Evolutionary conservation across 164 flowering plant species (phyloP).

Genomic region (Liriodendron chinense): DNA sequence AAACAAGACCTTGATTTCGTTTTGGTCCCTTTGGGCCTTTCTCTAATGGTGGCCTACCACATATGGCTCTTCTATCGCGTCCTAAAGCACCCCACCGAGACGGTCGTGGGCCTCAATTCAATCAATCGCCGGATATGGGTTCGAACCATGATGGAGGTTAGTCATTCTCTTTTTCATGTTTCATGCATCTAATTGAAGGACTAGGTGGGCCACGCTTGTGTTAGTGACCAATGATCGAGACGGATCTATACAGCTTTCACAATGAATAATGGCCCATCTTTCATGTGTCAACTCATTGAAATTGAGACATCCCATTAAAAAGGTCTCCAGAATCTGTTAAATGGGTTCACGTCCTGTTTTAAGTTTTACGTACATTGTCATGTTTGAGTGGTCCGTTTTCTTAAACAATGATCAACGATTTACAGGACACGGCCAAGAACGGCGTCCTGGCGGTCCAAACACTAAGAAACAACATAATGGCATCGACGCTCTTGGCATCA

Average conservation of each 20-base stretch:
- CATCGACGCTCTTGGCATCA: conserved; percentile 25
- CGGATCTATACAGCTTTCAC: not conserved
- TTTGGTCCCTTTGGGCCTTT: conserved; percentile 15
- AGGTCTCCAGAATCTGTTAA: no score
- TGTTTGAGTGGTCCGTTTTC: not conserved
- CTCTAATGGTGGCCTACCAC: conserved; percentile 17
- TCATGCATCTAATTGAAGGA: no score
- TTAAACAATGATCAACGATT: not conserved
- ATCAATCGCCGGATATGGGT: conserved; percentile 21
- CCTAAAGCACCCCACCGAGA: conserved; percentile 14
- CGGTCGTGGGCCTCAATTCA: conserved; percentile 23
- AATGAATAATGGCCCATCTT: not conserved
- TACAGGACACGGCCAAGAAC: conserved; percentile 60
- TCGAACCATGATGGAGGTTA: conserved; percentile 23
- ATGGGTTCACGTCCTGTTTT: no score
- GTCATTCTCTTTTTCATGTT: not conserved
- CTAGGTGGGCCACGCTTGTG: no score
- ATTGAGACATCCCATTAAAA: not conserved
- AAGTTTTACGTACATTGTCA: not conserved
- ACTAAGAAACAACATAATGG: conserved; percentile 26
- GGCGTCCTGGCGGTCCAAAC: conserved; percentile 26
- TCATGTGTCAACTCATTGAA: not conserved
- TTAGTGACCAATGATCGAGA: no score
- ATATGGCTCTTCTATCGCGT: conserved; percentile 23
- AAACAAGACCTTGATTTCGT: conserved; percentile 15